Evolutionary conservation across 116 monocot species (phyloP).

Genomic region (Phalaenopsis hybrid): DNA sequence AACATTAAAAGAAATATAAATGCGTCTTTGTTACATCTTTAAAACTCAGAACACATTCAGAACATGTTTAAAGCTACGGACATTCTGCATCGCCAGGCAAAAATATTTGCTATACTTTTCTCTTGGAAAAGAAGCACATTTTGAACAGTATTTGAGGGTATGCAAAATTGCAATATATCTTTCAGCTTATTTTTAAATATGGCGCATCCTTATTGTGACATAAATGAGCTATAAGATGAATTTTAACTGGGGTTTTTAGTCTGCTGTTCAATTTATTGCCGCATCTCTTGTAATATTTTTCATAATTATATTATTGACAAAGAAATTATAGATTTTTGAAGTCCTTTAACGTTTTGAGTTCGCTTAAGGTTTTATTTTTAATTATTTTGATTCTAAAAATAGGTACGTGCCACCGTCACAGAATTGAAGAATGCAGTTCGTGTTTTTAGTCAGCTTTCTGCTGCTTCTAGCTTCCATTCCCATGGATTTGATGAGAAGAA

Average conservation of each 20-base stretch:
- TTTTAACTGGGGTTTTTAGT: background rate
- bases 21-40: no score
- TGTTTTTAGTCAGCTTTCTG: slow-evolving; percentile 75
- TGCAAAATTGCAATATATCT: background rate
- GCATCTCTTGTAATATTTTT: background rate
- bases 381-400: background rate
- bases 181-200: background rate
- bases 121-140: background rate
- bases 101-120: background rate
- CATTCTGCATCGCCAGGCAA: background rate
- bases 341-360: background rate
- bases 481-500: slow-evolving; percentile 98
- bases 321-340: background rate
- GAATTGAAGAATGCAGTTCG: slow-evolving; percentile 91
- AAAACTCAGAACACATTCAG: no score
- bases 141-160: background rate
- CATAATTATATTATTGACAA: background rate
- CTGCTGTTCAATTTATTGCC: background rate
- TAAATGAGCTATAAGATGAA: background rate
- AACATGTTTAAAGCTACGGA: background rate
- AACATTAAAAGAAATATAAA: no score
- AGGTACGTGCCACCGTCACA: slow-evolving; percentile 80
- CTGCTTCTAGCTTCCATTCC: slow-evolving; percentile 55
- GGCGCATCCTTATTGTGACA: background rate
- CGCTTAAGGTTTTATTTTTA: background rate